These are phyloP conservation scores for Globisporangium canariense DNA, from an alignment of 352 stramenopile species.

Conservation along the genomic window DNA sequence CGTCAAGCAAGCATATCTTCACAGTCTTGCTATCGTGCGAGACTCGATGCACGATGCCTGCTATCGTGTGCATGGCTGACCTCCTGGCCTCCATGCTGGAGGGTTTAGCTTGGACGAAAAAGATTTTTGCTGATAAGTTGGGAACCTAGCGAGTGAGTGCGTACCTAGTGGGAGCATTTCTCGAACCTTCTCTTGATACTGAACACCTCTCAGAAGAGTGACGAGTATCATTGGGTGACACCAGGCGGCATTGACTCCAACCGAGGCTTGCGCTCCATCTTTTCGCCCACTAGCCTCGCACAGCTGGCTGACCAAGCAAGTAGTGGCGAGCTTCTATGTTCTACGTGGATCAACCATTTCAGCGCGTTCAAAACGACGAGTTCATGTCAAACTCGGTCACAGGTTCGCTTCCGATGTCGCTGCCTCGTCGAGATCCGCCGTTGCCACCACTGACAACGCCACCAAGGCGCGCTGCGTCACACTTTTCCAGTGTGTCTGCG, in stretches of 20 bases:
- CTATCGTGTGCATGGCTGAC: neutral
- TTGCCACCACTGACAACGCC: neutral
- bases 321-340: neutral
- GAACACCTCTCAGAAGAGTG: conserved; percentile 9
- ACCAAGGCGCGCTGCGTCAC: conserved; percentile 15
- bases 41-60: neutral
- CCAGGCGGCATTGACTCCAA: neutral
- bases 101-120: neutral
- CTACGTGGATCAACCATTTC: neutral
- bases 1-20: neutral
- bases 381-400: conserved; percentile 33
- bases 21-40: neutral
- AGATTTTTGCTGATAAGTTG: neutral
- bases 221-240: neutral
- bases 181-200: conserved; percentile 33
- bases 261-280: neutral
- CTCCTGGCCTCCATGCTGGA: neutral
- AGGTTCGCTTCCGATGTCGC: conserved; percentile 18
- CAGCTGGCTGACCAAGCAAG: neutral
- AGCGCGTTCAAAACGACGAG: conserved; percentile 12
- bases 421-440: conserved; percentile 5
- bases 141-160: neutral
- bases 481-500: conserved; percentile 40
- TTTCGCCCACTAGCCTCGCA: neutral
- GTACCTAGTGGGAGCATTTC: conserved; percentile 22